Evolutionary conservation across 257 asterid genomes (phyloP).

Genomic region (Rubia yunnanensis): DNA sequence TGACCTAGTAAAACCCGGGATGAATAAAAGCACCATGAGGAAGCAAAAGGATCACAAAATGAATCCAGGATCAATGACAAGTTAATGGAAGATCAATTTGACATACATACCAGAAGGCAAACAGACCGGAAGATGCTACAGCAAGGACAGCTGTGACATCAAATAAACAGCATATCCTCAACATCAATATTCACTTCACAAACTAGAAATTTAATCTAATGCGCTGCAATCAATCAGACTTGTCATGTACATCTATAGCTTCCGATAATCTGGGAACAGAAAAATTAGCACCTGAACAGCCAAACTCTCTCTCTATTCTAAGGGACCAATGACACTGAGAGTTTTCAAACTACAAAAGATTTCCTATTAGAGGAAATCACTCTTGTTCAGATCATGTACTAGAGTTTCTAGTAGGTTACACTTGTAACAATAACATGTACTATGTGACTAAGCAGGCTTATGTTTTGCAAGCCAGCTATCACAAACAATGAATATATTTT

Average conservation of each 20-base stretch:
- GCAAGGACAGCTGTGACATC: neutral
- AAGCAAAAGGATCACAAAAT: neutral
- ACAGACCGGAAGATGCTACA: neutral
- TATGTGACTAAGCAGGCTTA: neutral
- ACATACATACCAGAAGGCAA: neutral
- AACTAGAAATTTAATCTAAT: neutral
- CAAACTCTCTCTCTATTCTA: neutral
- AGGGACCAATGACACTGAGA: neutral
- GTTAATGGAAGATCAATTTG: neutral
- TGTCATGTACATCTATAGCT: neutral
- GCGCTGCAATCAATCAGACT: neutral
- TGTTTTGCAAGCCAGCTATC: neutral
- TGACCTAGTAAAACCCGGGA: neutral
- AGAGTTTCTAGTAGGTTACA: too few species aligned
- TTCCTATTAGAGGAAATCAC: neutral
- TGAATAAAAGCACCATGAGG: neutral
- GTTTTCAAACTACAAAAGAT: neutral
- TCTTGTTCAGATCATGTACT: neutral
- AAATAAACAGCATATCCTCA: neutral
- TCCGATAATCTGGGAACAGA: neutral
- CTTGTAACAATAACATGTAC: neutral
- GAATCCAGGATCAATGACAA: neutral
- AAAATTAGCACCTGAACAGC: neutral
- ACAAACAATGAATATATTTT: neutral
- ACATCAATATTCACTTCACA: neutral